Percentiles rank a stretch among this genome's conserved stretches.
phyloP scores from a whole-genome alignment of 768 basidiomycete genomes.

The Hydnomerulius pinastri region DNA sequence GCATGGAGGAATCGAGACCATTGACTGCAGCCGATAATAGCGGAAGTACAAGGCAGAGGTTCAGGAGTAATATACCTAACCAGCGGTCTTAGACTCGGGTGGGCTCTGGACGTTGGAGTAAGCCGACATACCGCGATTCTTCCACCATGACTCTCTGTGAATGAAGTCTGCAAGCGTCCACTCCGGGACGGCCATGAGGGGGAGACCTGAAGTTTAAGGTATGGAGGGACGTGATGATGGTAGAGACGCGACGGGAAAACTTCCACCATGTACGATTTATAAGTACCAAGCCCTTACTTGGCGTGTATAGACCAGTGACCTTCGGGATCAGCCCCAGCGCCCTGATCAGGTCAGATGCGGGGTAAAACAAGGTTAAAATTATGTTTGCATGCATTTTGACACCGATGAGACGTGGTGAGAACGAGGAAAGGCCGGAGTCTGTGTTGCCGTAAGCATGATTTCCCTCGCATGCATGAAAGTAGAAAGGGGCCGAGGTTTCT shows the following conservation, averaged over 20 bases:
- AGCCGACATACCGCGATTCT: conserved; percentile 48
- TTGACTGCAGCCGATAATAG: conserved; percentile 67
- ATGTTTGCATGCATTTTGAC: too few relatives aligned
- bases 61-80: conserved; percentile 61
- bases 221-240: neutral
- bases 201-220: neutral
- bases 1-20: conserved; percentile 68
- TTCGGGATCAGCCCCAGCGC: neutral
- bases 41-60: conserved; percentile 59
- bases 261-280: neutral
- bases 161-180: conserved; percentile 63
- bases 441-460: too few relatives aligned
- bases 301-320: too few relatives aligned
- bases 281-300: too few relatives aligned
- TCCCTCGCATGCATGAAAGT: too few relatives aligned
- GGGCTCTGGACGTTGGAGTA: too few relatives aligned
- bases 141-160: conserved; percentile 62
- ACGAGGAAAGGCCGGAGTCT: too few relatives aligned
- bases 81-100: too few relatives aligned
- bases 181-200: conserved; percentile 39
- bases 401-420: too few relatives aligned
- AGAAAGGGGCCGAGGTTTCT: too few relatives aligned
- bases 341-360: too few relatives aligned
- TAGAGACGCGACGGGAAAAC: neutral
- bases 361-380: too few relatives aligned